phyloP scores from a whole-genome alignment of 75 land plant genomes.

The Sequoiadendron giganteum region DNA sequence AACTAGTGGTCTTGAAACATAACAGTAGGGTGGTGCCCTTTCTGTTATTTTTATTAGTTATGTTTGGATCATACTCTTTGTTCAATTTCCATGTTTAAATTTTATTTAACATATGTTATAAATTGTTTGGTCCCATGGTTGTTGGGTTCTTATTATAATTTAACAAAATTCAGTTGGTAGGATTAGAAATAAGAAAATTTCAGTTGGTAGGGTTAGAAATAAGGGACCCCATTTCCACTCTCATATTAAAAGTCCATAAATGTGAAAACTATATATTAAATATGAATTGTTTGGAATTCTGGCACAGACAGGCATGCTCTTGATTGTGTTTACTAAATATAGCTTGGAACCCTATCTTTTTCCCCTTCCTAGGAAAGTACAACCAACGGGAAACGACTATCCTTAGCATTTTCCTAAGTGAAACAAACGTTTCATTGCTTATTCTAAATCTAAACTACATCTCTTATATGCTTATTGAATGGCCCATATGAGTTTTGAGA shows the following conservation, averaged over 20 bases:
- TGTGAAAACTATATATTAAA: not conserved
- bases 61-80: not conserved
- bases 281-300: not conserved
- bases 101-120: too few species aligned
- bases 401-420: not conserved
- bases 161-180: too few species aligned
- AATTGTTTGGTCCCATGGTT: too few species aligned
- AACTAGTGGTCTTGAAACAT: not conserved
- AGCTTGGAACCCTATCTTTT: not conserved
- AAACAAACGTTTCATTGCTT: not conserved
- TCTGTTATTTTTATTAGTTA: not conserved
- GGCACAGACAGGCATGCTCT: not conserved
- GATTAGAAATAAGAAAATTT: too few species aligned
- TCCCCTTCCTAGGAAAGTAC: not conserved
- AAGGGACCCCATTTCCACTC: too few species aligned
- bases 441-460: not conserved
- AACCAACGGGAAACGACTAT: not conserved
- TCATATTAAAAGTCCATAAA: too few species aligned
- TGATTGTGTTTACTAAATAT: not conserved
- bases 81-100: not conserved
- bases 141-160: too few species aligned
- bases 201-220: too few species aligned
- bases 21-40: not conserved
- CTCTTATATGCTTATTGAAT: not conserved
- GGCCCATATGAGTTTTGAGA: not conserved